Base-by-base conservation (phyloP, 352 stramenopile genomes). In the Phytophthora pseudosyringae region DNA sequence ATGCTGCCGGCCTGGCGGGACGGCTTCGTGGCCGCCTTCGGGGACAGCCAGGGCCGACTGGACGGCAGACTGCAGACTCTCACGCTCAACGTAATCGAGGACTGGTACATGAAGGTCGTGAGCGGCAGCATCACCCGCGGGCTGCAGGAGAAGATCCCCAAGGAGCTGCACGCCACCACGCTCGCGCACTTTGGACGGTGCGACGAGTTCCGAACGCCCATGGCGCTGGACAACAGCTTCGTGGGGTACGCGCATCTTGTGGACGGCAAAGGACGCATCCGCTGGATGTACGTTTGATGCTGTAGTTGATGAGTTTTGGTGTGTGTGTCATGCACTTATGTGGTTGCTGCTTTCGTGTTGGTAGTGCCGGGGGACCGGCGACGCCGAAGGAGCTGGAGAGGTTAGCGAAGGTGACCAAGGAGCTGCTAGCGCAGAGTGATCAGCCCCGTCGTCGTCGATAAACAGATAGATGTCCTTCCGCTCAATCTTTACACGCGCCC, bases 31-130 rank as follows among this genome's bases (percentile, higher is more conserved):
- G 53, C 71, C 1, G 70, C 75, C 25, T 85, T 93, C 56, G 67
- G 38, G 16, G 48, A 69, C 12, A 46, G 58, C 11, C 39, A 73
- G 26, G 65, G 63, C 45, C 9, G 51, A 12, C 0, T 72, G 16
- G 62, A 78, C 32, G 16, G 5, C 13, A 53, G 39, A 4, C 76
- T 91, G 45, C 86, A 93, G 66, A 79, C 86, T 2, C 47, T 90
- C 21, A 84, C 81, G 56, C 73, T 95, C 51, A 93, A 91, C 58
- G 87, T 95, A 65, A 91, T 95, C 18, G 88, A 95, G 56, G 88
- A 95, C 57, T 95, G 88, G 88, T 95, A 95, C 75, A 92, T 94
- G 79, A 92, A 92, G 71, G 63, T 93, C 18, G 80, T 95, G 44
- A 76, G 84, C 25, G 63, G 73, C 0, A 90, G 82, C 31, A 95